These are phyloP conservation scores for Aspergillus sojae DNA, from an alignment of 2,329 filamentous ascomycete species.

Conservation along the genomic window DNA sequence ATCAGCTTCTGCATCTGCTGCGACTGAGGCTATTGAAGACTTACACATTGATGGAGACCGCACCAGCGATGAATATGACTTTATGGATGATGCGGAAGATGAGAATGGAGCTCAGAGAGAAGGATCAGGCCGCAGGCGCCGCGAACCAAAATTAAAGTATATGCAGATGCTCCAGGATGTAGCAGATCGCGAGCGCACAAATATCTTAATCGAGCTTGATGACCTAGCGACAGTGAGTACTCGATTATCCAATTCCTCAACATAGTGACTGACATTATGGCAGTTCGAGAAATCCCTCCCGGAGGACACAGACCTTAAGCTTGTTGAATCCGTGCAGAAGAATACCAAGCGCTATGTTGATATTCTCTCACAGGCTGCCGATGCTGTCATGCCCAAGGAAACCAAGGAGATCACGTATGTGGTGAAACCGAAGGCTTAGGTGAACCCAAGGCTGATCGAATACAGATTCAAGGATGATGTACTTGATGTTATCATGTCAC, in stretches of 20 bases:
- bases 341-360: constrained; percentile 98
- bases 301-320: constrained; percentile 66
- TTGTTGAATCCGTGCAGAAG: constrained; percentile 78
- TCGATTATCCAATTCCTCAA: background rate
- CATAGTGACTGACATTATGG: background rate
- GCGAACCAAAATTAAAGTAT: constrained; percentile 78
- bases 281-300: constrained; percentile 76
- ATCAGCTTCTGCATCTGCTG: constrained; percentile 64
- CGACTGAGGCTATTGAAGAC: constrained; percentile 79
- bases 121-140: constrained; percentile 53
- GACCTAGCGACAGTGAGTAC: constrained; percentile 71
- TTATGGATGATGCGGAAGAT: constrained; percentile 80
- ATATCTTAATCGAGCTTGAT: constrained; percentile 85
- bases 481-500: constrained; percentile 92
- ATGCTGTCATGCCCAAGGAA: constrained; percentile 80
- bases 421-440: background rate
- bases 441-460: constrained; percentile 22
- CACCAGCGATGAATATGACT: constrained; percentile 86
- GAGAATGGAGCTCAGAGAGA: constrained; percentile 45
- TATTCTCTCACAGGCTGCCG: constrained; percentile 82
- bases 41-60: constrained; percentile 87
- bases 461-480: constrained; percentile 93
- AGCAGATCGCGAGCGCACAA: constrained; percentile 74
- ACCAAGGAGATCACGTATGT: constrained; percentile 74
- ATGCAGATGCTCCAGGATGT: constrained; percentile 83